phyloP scores from a whole-genome alignment of 805 yeast species.

The Candida xyloterini region DNA sequence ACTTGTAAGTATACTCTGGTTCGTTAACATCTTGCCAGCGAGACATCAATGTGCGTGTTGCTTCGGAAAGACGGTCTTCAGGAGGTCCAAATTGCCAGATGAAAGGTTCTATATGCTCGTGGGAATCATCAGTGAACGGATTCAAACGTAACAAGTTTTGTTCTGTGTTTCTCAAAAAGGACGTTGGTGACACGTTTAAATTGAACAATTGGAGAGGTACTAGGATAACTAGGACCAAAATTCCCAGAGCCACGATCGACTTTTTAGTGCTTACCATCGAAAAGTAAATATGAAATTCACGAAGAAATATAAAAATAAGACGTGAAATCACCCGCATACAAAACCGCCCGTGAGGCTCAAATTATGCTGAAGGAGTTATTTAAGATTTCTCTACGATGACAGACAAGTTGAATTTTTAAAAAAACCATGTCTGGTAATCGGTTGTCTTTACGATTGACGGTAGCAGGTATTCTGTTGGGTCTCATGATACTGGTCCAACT shows the following conservation, averaged over 20 bases:
- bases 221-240: neutral
- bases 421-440: neutral
- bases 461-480: neutral
- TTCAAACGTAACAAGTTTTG: neutral
- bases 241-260: neutral
- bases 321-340: no score
- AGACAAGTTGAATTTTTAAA: neutral
- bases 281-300: neutral
- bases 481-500: neutral
- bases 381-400: no score
- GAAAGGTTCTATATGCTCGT: neutral
- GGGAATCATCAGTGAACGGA: neutral
- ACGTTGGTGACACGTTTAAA: neutral
- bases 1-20: constrained; percentile 8
- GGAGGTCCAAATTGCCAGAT: constrained; percentile 18
- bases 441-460: neutral
- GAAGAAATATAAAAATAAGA: neutral
- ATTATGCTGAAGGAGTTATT: no score
- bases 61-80: constrained; percentile 5
- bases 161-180: neutral
- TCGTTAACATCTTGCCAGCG: constrained; percentile 17
- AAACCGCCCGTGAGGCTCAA: no score
- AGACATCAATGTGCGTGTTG: constrained; percentile 1
- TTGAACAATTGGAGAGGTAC: neutral
- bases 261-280: neutral